phyloP scores from a whole-genome alignment of 345 rosid species.

The Eucalyptus albens region DNA sequence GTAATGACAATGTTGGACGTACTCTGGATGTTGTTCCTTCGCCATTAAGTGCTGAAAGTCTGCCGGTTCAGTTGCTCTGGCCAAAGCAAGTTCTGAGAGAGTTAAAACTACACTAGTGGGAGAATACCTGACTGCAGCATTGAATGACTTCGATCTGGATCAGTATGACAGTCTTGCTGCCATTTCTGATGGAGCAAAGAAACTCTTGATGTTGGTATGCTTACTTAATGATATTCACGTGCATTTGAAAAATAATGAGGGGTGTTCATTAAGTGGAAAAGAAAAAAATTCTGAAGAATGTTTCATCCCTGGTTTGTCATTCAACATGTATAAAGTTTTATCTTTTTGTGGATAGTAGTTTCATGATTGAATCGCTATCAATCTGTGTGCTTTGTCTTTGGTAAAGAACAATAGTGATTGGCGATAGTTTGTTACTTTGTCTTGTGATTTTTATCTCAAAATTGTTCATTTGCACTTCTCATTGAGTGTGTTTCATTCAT shows the following conservation, averaged over 20 bases:
- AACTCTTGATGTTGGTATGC: constrained; percentile 94
- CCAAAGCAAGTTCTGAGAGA: constrained; percentile 45
- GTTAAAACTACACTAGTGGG: constrained; percentile 88
- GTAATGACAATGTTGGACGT: constrained; percentile 20
- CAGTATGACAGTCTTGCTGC: constrained; percentile 90
- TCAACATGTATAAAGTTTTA: neutral
- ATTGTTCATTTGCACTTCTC: neutral
- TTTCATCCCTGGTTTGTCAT: neutral
- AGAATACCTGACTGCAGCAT: constrained; percentile 87
- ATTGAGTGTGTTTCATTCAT: neutral
- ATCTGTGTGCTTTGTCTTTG: neutral
- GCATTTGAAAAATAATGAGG: neutral
- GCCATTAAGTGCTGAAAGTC: constrained; percentile 34
- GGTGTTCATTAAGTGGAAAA: neutral
- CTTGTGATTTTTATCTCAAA: neutral
- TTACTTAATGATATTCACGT: neutral
- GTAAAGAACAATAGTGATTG: neutral
- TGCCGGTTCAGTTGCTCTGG: constrained; percentile 52
- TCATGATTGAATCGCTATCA: neutral
- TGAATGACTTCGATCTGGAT: constrained; percentile 84
- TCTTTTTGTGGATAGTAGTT: neutral
- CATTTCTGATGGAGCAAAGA: constrained; percentile 92
- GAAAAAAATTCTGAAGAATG: neutral
- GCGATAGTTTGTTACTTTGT: neutral
- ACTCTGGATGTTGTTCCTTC: constrained; percentile 31